Base-by-base conservation (phyloP, 495 filamentous ascomycete species). In the Opeltia flavorubescens region DNA sequence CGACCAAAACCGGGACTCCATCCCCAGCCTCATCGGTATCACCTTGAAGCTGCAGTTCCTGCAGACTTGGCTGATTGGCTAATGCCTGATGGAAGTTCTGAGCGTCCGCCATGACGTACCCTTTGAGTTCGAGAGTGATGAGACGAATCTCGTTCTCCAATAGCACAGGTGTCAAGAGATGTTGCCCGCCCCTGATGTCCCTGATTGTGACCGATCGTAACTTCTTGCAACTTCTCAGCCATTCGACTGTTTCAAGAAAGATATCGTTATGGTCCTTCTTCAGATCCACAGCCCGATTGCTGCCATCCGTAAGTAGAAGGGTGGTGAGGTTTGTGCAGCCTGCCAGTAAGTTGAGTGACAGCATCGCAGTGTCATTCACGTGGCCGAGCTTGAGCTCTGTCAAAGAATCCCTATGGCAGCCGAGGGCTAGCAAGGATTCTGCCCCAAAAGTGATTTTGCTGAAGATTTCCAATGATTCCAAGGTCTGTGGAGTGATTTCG, bases 401-500 rank as follows among this genome's bases (percentile, higher is more conserved):
- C 18, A 89, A 60, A 8, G 80, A 77, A 12, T 62, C 43, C 3
- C 68, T 54, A 54, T 87, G 83, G 18, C 56, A 53, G 40, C 65
- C 69, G n/a, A 89, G 50, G 3, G 77, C 75, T 34, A 66, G 58
- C 34, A 83, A 74, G 4, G 74, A 75, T 36, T 77, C 66, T 3
- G 62, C 54, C 4, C 68, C 72, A 29, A 83, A 64, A 3, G 63
- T 58, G 29, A 70, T 68, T 18, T 60, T 54, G 50, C 74, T 71
- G 34, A 77, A 62, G 18, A 79, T 65, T 40, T 76, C 67, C 51
- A 88, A 78, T 8, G 66, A 70, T 44, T 67, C 67, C 0, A 89
- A 59, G 5, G 71, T 74, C 46, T 85, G 70, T 0, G 71, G 69
- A 6, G 54, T 66, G 11, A 88, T 61, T 2, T 65, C 64, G 25